Base-by-base conservation (phyloP, 192 early-diverging fungal genomes). In the Coemansia sp. region DNA sequence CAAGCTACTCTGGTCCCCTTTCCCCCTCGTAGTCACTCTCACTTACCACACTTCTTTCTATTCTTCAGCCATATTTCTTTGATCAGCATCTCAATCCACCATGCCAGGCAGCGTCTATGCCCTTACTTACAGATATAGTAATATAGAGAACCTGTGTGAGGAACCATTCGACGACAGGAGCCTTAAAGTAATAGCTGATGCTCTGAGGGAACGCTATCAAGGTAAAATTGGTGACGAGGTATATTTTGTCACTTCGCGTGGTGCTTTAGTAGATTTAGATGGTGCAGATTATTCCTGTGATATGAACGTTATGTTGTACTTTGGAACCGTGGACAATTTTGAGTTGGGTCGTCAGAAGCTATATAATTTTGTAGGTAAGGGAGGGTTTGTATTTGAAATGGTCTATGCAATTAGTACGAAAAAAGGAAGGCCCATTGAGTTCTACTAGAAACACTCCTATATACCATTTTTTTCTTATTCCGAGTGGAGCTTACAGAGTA, bases 401-500 rank as follows among this genome's bases (percentile, higher is more conserved):
- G 36, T 7, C 7, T 9, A 7, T 0, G 7, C 36, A 37, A 37
- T 37, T 37, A 7, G 36, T 37, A 37, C 9, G 36, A 37, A 37
- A 9, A 37, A 37, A 9, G 36, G 36, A 1, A 1, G 7, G 36
- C 7, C 9, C 34, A 8, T 36, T 9, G 8, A 37, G 36, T 37
- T 37, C 36, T 37, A 37, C 36, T 37, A 37, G 8, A 9, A 7
- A 37, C 1, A 37, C 36, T 9, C 8, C 6, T 7, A 37, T 7
- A 36, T 36, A 36, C 6, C 34, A 36, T 36, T 36, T 36, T 37
- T 27, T 27, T 27, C 1, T 63, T 75, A 0, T 60, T 80, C 63
- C 58, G 51, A 1, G 36, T 38, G 41, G 82, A 88, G 79, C 82
- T 87, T 68, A 59, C 82, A 31, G 78, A 78, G 66, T 72, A 77